Base-by-base conservation (phyloP, 2,329 filamentous ascomycete genomes). In the Colletotrichum gloeosporioides region DNA sequence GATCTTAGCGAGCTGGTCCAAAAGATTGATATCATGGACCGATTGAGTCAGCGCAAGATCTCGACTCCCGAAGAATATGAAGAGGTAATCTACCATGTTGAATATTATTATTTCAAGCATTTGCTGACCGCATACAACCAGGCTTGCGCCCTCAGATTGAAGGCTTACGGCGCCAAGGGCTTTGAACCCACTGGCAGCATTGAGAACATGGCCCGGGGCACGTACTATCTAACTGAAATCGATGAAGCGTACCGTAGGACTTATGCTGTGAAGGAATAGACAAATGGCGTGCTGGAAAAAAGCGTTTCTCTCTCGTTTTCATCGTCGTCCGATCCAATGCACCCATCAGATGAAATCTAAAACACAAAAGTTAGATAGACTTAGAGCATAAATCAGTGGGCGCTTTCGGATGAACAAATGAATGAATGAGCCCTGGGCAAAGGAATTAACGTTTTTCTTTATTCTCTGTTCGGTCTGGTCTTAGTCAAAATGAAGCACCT, bases 1-100 rank as follows among this genome's bases (percentile, higher is more conserved):
- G 63, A 73, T 32, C 70, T 73, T 7, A 59, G 25, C 32, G 25
- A 72, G 6, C 55, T 72, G 62, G 62, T 72, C 4, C 63, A 73
- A 22, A 73, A 68, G 70, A 68, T 72, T 61, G 63, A 72, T 10
- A 9, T 73, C 27, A 73, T 68, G 70, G 32, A 62, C 7, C 70
- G 63, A 8, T 34, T 73, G 25, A 34, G 31, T 12, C 29, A 73
- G 55, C 70, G 70, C 53, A 68, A 73, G 55, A 68, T 62, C 10
- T 29, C 57, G 2, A 71, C 57, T 12, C 27, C 69, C 9, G 59
- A 65, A 9, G 57, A 71, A 29, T 71, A 65, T 27, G 69, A 71
- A 65, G 69, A 65, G 59, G 59, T 71, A 63, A 65, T 16, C 22
- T 55, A 1, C 22, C 6, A 12, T 7, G 10, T 8, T 3, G 10